Conservation (phyloP, 768 basidiomycete genomes). For the Boletus subcaerulescens region DNA sequence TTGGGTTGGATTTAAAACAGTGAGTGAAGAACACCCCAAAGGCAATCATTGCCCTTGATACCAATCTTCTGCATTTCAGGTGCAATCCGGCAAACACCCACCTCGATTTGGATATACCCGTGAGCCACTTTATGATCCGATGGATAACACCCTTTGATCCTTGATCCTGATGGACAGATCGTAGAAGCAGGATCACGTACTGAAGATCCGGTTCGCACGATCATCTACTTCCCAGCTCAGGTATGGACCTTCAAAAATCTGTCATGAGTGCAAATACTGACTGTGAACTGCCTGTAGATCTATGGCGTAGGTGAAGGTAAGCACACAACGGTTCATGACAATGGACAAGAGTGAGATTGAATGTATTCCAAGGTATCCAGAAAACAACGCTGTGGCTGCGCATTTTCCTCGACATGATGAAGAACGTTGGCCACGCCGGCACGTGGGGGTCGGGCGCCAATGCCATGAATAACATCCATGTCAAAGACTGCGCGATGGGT, state of each 20-base stretch:
- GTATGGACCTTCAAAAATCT: slow-evolving; percentile 8
- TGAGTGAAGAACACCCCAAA: slow-evolving; percentile 11
- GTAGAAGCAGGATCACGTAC: slow-evolving; percentile 39
- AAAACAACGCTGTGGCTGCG: slow-evolving; percentile 38
- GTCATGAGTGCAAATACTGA: not conserved
- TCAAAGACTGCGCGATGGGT: slow-evolving; percentile 38
- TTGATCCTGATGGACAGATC: slow-evolving; percentile 24
- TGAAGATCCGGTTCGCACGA: slow-evolving; percentile 42
- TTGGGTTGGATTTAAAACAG: slow-evolving; percentile 34
- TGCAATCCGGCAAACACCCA: slow-evolving; percentile 31
- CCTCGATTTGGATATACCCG: slow-evolving; percentile 33
- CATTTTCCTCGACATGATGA: slow-evolving; percentile 34
- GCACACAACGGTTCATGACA: not conserved
- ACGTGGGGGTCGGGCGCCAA: slow-evolving; percentile 44
- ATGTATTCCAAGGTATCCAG: slow-evolving; percentile 28
- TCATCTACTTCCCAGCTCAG: slow-evolving; percentile 40
- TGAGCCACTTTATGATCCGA: slow-evolving; percentile 4
- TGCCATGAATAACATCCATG: slow-evolving; percentile 37
- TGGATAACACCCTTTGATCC: not conserved
- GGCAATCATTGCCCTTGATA: not conserved
- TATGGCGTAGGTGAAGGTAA: slow-evolving; percentile 43
- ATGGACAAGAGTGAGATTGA: not conserved
- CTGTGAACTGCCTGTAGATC: slow-evolving; percentile 26
- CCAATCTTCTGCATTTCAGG: slow-evolving; percentile 8
- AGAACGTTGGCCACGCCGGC: slow-evolving; percentile 35